phyloP scores from a whole-genome alignment of 345 rosid genomes.

The Sapria himalayana region DNA sequence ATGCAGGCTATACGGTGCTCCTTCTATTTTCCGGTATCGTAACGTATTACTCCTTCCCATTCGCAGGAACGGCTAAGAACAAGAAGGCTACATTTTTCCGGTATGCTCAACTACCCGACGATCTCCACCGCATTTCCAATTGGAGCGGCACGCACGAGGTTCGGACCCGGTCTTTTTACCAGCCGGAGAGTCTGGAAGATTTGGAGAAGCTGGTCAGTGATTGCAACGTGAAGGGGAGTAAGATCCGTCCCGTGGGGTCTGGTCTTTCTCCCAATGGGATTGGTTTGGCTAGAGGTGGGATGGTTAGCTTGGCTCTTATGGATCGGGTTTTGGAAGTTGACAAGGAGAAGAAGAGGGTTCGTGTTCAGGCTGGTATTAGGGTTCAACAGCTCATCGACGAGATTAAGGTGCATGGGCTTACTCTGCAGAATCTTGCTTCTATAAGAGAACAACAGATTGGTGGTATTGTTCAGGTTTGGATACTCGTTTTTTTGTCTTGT shows the following conservation, averaged over 20 bases:
- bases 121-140: conserved; percentile 82
- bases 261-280: conserved; percentile 86
- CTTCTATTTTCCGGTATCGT: conserved; percentile 53
- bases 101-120: conserved; percentile 80
- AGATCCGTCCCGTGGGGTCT: conserved; percentile 85
- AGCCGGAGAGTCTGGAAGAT: conserved; percentile 52
- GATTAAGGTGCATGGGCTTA: conserved; percentile 53
- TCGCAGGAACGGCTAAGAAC: conserved; percentile 60
- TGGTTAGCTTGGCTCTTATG: conserved; percentile 79
- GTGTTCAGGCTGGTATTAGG: conserved; percentile 74
- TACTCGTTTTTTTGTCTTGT: background rate
- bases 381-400: conserved; percentile 82
- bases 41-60: conserved; percentile 82
- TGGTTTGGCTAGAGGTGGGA: conserved; percentile 68
- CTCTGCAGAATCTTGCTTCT: conserved; percentile 88
- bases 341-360: conserved; percentile 58
- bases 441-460: conserved; percentile 98
- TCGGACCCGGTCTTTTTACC: conserved; percentile 64
- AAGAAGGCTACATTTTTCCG: conserved; percentile 82
- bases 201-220: conserved; percentile 52
- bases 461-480: conserved; percentile 77
- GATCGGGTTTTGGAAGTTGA: conserved; percentile 69
- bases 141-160: conserved; percentile 99
- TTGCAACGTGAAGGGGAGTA: conserved; percentile 25
- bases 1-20: conserved; percentile 74